phyloP scores from a whole-genome alignment of 164 flowering plant species.

The Litsea cubeba region DNA sequence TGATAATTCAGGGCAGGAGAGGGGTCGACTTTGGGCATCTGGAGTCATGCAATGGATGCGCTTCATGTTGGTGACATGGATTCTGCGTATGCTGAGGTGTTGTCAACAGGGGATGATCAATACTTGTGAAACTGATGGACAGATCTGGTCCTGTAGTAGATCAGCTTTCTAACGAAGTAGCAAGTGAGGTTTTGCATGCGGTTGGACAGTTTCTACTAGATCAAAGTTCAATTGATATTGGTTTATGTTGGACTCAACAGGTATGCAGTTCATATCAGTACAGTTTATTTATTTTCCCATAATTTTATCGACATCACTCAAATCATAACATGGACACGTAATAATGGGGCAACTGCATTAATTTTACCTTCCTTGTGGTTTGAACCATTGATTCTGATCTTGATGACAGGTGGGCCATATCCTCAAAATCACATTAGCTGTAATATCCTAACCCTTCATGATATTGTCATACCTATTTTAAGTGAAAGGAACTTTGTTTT shows the following conservation, averaged over 20 bases:
- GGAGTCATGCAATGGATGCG: constrained; percentile 93
- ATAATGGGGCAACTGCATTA: too few species aligned
- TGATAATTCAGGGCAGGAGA: constrained; percentile 51
- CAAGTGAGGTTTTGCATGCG: constrained; percentile 59
- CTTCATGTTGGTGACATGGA: constrained; percentile 76
- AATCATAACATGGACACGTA: not conserved
- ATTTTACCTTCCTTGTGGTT: too few species aligned
- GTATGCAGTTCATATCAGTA: constrained; percentile 26
- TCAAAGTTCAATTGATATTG: constrained; percentile 62
- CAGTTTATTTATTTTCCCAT: too few species aligned
- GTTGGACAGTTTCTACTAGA: constrained; percentile 68
- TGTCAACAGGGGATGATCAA: constrained; percentile 72
- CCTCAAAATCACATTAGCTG: too few species aligned
- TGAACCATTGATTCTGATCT: too few species aligned
- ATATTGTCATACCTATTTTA: too few species aligned
- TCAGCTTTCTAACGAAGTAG: constrained; percentile 74
- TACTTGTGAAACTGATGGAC: constrained; percentile 90
- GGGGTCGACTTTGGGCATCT: constrained; percentile 73
- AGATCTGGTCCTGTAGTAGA: constrained; percentile 82
- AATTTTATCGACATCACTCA: not conserved
- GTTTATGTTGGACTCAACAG: constrained; percentile 90
- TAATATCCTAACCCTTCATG: too few species aligned
- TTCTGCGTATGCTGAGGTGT: constrained; percentile 83
- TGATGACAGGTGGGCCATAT: too few species aligned
- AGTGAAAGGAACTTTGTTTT: too few species aligned